Conservation (phyloP, 2,329 filamentous ascomycete species). For the Epichloe aotearoae region DNA sequence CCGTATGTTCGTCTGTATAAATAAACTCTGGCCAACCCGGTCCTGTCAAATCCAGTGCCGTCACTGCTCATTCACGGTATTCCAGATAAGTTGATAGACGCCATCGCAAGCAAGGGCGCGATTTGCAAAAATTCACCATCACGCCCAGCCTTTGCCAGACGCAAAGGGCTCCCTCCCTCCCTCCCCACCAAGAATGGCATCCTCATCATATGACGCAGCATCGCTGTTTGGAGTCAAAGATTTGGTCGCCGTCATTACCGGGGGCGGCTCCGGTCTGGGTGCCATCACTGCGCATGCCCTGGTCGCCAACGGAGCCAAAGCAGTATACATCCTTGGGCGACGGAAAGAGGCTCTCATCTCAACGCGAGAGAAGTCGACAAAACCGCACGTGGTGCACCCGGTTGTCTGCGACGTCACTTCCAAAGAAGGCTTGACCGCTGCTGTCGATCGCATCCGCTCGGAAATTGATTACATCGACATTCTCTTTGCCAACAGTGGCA, state of each 20-base stretch:
- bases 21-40: no score
- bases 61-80: no score
- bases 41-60: no score
- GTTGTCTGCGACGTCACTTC: slow-evolving; percentile 28
- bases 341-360: slow-evolving; percentile 20
- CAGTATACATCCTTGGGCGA: slow-evolving; percentile 29
- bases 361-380: slow-evolving; percentile 9
- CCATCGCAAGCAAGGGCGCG: no score
- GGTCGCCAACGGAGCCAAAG: slow-evolving; percentile 13
- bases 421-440: slow-evolving; percentile 39
- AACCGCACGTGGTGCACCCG: slow-evolving; percentile 20
- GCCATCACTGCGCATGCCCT: slow-evolving; percentile 37
- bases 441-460: slow-evolving; percentile 40
- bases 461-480: slow-evolving; percentile 51
- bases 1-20: no score
- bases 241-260: slow-evolving; percentile 44
- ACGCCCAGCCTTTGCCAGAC: no score
- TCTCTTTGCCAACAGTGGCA: slow-evolving; percentile 48
- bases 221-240: slow-evolving; percentile 38
- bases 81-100: no score
- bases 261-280: slow-evolving; percentile 43
- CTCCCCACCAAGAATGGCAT: slow-evolving; percentile 2
- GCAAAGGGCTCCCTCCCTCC: neutral
- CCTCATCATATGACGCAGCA: slow-evolving; percentile 7
- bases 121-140: no score